Percentiles rank a stretch among this genome's conserved stretches.
These are phyloP conservation scores for Sclerotinia trifoliorum DNA, from an alignment of 2,329 filamentous ascomycete genomes.

Conservation along the genomic window DNA sequence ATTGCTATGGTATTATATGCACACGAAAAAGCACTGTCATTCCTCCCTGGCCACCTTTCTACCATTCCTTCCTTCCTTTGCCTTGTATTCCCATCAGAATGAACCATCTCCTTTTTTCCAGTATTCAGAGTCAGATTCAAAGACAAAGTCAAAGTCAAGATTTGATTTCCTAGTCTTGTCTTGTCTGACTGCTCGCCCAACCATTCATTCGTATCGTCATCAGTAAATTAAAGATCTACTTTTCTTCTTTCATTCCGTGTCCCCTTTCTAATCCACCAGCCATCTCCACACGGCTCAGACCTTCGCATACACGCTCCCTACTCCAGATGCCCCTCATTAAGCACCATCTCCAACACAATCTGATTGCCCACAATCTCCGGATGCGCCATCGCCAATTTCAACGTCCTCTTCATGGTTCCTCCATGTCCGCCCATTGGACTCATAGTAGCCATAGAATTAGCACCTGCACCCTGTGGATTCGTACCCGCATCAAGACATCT, in stretches of 20 bases:
- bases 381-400: constrained; percentile 95
- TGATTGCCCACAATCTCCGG: constrained; percentile 81
- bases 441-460: constrained; percentile 28
- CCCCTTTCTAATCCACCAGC: too few relatives aligned
- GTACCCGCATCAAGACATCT: constrained; percentile 85
- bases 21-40: constrained; percentile 6
- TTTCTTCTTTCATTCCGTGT: not conserved
- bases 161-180: too few relatives aligned
- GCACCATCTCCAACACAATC: constrained; percentile 85
- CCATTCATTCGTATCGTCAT: constrained; percentile 5
- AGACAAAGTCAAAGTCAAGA: not conserved
- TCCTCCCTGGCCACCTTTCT: not conserved
- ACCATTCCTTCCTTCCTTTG: too few relatives aligned
- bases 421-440: constrained; percentile 29
- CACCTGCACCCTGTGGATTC: constrained; percentile 53
- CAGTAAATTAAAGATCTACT: not conserved
- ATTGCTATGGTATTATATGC: constrained; percentile 17
- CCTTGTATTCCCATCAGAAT: not conserved
- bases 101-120: constrained; percentile 6
- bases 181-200: not conserved
- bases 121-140: not conserved
- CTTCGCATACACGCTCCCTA: constrained; percentile 16
- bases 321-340: constrained; percentile 75
- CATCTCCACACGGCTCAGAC: not conserved
- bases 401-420: constrained; percentile 60